A percentile compares a stretch with the other conserved stretches of the same genome.
These are phyloP conservation scores for Chiua virens DNA, from an alignment of 768 basidiomycete genomes.

Conservation along the genomic window DNA sequence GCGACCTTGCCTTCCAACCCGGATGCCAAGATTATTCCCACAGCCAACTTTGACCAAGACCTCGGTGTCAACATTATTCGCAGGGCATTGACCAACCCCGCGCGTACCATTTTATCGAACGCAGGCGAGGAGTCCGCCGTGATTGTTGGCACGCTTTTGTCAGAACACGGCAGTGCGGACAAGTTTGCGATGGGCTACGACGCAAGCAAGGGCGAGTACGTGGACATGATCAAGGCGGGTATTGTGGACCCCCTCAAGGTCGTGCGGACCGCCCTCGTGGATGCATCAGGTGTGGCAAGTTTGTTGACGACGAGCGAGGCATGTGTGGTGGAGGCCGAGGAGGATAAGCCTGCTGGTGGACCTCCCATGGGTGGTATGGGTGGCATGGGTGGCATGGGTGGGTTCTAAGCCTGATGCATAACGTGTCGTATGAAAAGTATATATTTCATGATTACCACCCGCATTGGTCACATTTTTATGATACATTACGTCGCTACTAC, in stretches of 20 bases:
- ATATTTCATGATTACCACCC: constrained; percentile 9
- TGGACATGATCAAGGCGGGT: constrained; percentile 92
- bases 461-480: constrained; percentile 9
- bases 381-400: constrained; percentile 42
- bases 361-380: constrained; percentile 63
- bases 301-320: constrained; percentile 92
- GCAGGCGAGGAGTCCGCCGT: constrained; percentile 94
- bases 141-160: constrained; percentile 83
- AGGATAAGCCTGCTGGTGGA: constrained; percentile 59
- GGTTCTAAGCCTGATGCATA: constrained; percentile 34
- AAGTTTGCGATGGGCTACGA: constrained; percentile 90
- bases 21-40: constrained; percentile 67
- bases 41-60: constrained; percentile 94
- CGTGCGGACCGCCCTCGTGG: constrained; percentile 88
- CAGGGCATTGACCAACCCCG: constrained; percentile 78
- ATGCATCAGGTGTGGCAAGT: constrained; percentile 91
- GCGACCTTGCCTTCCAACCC: constrained; percentile 49
- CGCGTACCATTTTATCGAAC: constrained; percentile 87
- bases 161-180: constrained; percentile 66
- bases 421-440: too few relatives aligned
- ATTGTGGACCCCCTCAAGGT: constrained; percentile 98
- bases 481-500: constrained; percentile 12
- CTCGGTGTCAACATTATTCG: constrained; percentile 93
- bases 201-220: constrained; percentile 87
- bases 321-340: constrained; percentile 88